Evolutionary conservation across 148 eudicot genomes (phyloP).

Genomic region (Rhododendron williamsianum): DNA sequence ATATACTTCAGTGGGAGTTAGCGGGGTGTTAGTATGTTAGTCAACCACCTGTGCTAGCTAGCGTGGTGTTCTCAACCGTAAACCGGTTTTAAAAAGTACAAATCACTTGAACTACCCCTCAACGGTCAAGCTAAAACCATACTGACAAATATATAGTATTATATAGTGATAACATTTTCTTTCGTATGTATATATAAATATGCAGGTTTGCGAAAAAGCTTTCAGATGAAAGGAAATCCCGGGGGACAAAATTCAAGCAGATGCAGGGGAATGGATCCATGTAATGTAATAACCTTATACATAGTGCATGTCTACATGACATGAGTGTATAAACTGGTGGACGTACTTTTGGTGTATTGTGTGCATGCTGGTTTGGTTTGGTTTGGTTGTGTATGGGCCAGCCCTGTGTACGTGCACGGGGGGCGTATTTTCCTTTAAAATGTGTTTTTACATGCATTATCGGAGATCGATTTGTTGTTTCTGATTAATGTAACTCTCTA

Average conservation of each 20-base stretch:
- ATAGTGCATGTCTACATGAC: too few relatives aligned
- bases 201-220: constrained; percentile 14
- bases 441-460: too few relatives aligned
- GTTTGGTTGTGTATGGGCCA: too few relatives aligned
- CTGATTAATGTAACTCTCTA: background rate
- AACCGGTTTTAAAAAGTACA: background rate
- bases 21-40: too few relatives aligned
- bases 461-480: background rate
- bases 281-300: background rate
- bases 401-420: too few relatives aligned
- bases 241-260: background rate
- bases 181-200: too few relatives aligned
- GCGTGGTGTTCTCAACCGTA: too few relatives aligned
- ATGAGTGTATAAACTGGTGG: background rate
- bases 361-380: too few relatives aligned
- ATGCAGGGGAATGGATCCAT: background rate
- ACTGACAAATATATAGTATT: background rate
- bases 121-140: background rate
- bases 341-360: background rate
- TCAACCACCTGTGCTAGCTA: too few relatives aligned
- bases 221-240: constrained; percentile 16
- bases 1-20: too few relatives aligned
- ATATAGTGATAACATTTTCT: background rate
- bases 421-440: too few relatives aligned
- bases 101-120: background rate